Evolutionary conservation across 495 filamentous ascomycete genomes (phyloP).

Genomic region (Penicillium lividum): DNA sequence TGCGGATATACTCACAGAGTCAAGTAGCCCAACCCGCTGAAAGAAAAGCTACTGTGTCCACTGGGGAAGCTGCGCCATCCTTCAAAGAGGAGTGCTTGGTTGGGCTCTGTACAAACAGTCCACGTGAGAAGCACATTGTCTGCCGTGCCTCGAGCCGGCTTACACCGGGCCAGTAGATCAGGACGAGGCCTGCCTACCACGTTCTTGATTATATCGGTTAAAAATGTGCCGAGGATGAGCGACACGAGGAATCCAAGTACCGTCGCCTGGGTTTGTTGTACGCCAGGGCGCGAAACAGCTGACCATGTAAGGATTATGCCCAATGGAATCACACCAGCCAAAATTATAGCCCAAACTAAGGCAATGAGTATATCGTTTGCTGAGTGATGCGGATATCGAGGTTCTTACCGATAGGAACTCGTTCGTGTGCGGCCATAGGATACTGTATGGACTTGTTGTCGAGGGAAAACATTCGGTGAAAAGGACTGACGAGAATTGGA

Average conservation of each 20-base stretch:
- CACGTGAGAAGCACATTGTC: conserved; percentile 67
- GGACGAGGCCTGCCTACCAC: conserved; percentile 86
- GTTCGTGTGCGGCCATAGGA: conserved; percentile 81
- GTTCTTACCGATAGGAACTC: conserved; percentile 73
- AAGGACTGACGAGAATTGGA: conserved; percentile 73
- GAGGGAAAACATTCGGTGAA: conserved; percentile 76
- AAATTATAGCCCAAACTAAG: conserved; percentile 70
- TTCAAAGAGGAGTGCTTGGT: conserved; percentile 80
- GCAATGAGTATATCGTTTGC: conserved; percentile 1
- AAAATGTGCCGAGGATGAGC: conserved; percentile 72
- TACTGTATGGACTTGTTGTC: conserved; percentile 81
- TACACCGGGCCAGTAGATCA: conserved; percentile 86
- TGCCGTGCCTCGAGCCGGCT: conserved; percentile 65
- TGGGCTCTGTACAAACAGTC: conserved; percentile 76
- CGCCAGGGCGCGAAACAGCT: conserved; percentile 54
- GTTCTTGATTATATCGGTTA: conserved; percentile 94
- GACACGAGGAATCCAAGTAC: conserved; percentile 77
- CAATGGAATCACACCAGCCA: conserved; percentile 71
- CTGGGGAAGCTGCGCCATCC: conserved; percentile 93
- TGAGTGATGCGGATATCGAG: background rate
- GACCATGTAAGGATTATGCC: conserved; percentile 65
- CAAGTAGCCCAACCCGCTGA: conserved; percentile 81
- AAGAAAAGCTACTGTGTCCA: conserved; percentile 85
- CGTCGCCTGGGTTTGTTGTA: conserved; percentile 85
- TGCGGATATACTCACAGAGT: conserved; percentile 50